Percentiles rank a stretch among this genome's conserved stretches.
These are phyloP conservation scores for Filobasidium uniguttulatum DNA, from an alignment of 1,284 basidiomycete genomes.

Conservation along the genomic window DNA sequence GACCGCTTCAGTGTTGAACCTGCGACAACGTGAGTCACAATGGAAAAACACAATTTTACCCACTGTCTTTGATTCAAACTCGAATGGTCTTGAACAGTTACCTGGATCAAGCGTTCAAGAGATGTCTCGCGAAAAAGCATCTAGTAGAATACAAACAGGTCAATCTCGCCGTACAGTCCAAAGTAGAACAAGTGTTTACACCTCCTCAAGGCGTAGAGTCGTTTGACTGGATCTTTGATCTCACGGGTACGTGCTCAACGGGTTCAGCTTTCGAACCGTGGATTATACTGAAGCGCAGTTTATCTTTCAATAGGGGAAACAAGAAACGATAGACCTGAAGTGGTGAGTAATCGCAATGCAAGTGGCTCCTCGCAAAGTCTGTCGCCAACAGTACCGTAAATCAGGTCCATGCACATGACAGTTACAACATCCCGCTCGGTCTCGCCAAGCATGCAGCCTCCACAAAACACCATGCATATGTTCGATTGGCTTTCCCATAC, in stretches of 20 bases:
- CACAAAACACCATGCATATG: slow-evolving; percentile 58
- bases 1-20: slow-evolving; percentile 74
- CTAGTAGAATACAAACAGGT: slow-evolving; percentile 68
- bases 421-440: slow-evolving; percentile 54
- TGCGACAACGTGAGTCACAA: slow-evolving; percentile 58
- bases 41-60: not conserved
- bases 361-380: slow-evolving; percentile 1
- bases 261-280: not conserved
- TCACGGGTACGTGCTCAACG: slow-evolving; percentile 17
- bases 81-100: slow-evolving; percentile 43
- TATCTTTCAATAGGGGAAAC: slow-evolving; percentile 52
- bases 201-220: slow-evolving; percentile 16
- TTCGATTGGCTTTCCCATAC: slow-evolving; percentile 65
- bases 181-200: slow-evolving; percentile 26
- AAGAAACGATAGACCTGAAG: slow-evolving; percentile 59
- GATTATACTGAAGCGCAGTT: not conserved
- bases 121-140: slow-evolving; percentile 49
- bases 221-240: slow-evolving; percentile 32
- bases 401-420: slow-evolving; percentile 54
- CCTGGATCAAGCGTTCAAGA: slow-evolving; percentile 59
- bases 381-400: slow-evolving; percentile 40
- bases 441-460: slow-evolving; percentile 43
- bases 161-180: slow-evolving; percentile 50
- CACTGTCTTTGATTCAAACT: not conserved
- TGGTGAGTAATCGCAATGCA: slow-evolving; percentile 41